Base-by-base conservation (phyloP, 345 rosid species). In the Syzygium grande region DNA sequence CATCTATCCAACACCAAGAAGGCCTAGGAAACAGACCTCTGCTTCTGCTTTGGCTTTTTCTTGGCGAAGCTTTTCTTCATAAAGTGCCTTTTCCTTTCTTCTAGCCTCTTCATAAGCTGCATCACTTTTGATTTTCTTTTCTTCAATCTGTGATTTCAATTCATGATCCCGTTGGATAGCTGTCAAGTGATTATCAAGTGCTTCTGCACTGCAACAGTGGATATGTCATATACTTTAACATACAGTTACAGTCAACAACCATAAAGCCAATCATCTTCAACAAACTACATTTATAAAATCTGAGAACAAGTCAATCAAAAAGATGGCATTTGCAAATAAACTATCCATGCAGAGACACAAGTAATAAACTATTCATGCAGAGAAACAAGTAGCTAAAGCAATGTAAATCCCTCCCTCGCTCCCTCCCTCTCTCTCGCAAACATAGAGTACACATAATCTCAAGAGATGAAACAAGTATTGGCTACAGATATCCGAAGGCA, bases 41-140 rank as follows among this genome's bases (percentile, higher is more conserved):
- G 96, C 97, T 89, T 98, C 99, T 59, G 92, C 94, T 88, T 91
- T 96, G 87, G 95, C 96, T 91, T 94, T 95, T 89, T 96, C 98
- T 91, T 95, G 97, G 85, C 95, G 93, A 87, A 94, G 52, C 90
- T 91, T 96, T 93, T 96, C 99, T 91, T 96, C 99, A 88, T 92
- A 94, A 88, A 92, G 92, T 87, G 95, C 96, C 88, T 90, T 96
- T 92, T 94, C 99, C 90, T 91, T 94, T 91, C 97, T 93, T 89
- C 92, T 97, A 89, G 96, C 95, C 88, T 97, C 99, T 92, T 97
- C 99, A 86, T 91, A 88, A 87, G 96, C 98, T 87, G 98, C 97
- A 92, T 95, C 99, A 88, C 88, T 95, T 92, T 93, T 92, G 88
- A 96, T 88, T 93, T 91, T 96, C 90, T 96, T 96, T 92, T 95